Evolutionary conservation across 768 basidiomycete species (phyloP), one percentile per base, ranked within the genome.

Genomic region (Pleurotus tuber-regium): DNA sequence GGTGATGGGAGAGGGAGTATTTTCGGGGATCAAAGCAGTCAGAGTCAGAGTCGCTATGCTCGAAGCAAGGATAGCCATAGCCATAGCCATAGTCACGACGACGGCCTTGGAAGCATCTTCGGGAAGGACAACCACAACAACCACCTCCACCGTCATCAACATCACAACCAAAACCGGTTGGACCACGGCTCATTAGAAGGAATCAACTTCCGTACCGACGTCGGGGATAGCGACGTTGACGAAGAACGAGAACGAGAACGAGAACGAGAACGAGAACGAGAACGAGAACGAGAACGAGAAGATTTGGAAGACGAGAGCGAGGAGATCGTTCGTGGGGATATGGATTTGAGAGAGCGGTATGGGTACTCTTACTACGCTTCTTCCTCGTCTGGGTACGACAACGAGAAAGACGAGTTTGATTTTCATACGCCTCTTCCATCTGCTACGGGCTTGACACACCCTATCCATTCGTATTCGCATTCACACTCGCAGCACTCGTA

Each of bases 331-430:
- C 43, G 43, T 30, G 43, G 43, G 24, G 43, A 46, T n/a, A 48
- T 48, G 46, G 46, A 35, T 21, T 19, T 48, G 16, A 28, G 46
- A 7, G 46, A 12, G n/a, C 46, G 46, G 10, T 48, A 21, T 21
- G 46, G 46, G n/a, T 48, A 48, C 23, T 35, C 46, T 29, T 48
- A 48, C 30, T 48, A 48, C 30, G 31, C 29, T 6, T 48, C 46
- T 10, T 19, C 23, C 23, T n/a, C n/a, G n/a, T n/a, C n/a, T n/a
- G 41, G 18, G 10, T 68, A 68, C 14, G 57, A 61, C 41, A 66
- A 63, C 24, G 63, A 66, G 31, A 59, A 55, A 16, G 63, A 69
- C 21, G 66, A 63, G 35, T 59, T 61, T 4, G 59, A 66, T 23
- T 43, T 68, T 23, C 18, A 48, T 35, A 25, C 46, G 10, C 46